Percentiles rank a stretch among this genome's conserved stretches.
Evolutionary conservation across 768 basidiomycete species (phyloP).

Genomic region (Dacryopinax primogenitus): DNA sequence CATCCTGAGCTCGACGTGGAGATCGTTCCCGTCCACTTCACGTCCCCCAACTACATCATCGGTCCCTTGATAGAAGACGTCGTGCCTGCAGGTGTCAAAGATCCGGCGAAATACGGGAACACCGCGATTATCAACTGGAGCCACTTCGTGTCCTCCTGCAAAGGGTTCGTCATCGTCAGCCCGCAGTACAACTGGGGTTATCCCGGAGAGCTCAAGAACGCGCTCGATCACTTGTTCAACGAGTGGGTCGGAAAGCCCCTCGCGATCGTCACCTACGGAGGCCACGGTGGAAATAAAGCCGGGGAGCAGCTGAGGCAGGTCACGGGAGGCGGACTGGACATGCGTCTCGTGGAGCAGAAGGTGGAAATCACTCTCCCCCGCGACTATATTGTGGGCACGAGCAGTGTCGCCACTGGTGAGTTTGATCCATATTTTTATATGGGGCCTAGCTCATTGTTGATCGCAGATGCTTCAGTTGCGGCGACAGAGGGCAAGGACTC

Average conservation of each 20-base stretch:
- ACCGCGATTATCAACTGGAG: conserved; percentile 26
- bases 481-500: neutral
- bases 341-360: conserved; percentile 13
- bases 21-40: neutral
- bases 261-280: conserved; percentile 28
- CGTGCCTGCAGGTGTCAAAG: neutral
- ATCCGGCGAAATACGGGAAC: conserved; percentile 21
- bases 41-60: neutral
- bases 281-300: conserved; percentile 25
- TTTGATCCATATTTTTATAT: neutral
- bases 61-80: neutral
- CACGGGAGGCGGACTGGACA: conserved; percentile 22
- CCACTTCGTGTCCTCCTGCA: conserved; percentile 21
- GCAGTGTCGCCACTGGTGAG: neutral
- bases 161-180: conserved; percentile 29
- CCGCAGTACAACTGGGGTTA: conserved; percentile 34
- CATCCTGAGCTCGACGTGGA: neutral
- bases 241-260: conserved; percentile 31
- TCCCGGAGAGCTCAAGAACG: conserved; percentile 32
- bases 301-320: conserved; percentile 24
- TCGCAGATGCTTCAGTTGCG: neutral
- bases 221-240: conserved; percentile 31
- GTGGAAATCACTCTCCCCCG: neutral
- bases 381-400: neutral
- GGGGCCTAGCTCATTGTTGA: neutral